These are phyloP conservation scores for Leccinum sublutescens DNA, from an alignment of 768 basidiomycete genomes.

Conservation along the genomic window DNA sequence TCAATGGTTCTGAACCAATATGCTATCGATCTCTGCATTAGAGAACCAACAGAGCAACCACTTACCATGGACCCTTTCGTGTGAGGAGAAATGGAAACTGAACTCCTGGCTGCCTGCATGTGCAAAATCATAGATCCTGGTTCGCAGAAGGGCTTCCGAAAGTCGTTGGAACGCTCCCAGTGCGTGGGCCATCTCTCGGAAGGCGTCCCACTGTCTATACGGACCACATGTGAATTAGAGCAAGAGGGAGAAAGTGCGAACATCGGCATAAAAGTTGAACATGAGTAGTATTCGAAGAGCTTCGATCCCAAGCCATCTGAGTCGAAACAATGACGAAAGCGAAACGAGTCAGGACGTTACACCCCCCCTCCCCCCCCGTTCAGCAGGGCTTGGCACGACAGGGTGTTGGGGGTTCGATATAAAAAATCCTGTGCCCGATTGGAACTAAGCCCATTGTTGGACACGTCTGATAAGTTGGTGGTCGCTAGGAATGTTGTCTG, in stretches of 20 bases:
- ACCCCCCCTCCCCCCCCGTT: neutral
- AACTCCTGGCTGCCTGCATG: neutral
- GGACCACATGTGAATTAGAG: slow-evolving; percentile 11
- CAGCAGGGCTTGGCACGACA: neutral
- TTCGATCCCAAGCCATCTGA: neutral
- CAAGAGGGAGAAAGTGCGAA: neutral
- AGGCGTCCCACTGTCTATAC: neutral
- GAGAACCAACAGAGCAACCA: slow-evolving; percentile 7
- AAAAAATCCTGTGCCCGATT: neutral
- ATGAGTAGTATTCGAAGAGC: neutral
- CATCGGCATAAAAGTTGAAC: neutral
- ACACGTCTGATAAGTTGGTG: neutral
- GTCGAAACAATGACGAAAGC: slow-evolving; percentile 1
- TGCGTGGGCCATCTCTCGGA: neutral
- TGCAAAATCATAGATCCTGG: neutral
- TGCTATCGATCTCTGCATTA: slow-evolving; percentile 12
- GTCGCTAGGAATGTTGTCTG: neutral
- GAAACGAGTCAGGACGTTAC: neutral
- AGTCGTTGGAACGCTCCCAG: neutral
- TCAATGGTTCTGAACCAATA: neutral
- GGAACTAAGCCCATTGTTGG: neutral
- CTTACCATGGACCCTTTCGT: slow-evolving; percentile 2
- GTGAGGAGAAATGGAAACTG: slow-evolving; percentile 4
- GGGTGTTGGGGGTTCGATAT: neutral
- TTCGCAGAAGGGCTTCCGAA: slow-evolving; percentile 3